Evolutionary conservation across 2,329 filamentous ascomycete species (phyloP).

Genomic region (Phoma sp.): DNA sequence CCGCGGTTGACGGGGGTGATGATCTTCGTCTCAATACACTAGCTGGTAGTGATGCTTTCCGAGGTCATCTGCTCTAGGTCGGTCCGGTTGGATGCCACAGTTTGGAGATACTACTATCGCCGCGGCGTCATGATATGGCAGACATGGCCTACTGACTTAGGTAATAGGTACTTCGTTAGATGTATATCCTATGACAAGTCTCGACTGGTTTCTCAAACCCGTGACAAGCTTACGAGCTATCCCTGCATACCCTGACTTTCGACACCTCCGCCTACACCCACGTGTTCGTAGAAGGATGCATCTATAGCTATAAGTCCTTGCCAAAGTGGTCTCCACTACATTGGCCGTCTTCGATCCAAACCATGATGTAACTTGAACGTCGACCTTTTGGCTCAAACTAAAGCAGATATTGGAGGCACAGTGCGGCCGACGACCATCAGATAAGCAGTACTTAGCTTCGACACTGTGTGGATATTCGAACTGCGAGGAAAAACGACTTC

Average conservation of each 20-base stretch:
- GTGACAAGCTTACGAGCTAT: constrained; percentile 4
- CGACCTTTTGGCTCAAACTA: neutral
- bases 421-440: neutral
- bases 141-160: neutral
- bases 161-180: neutral
- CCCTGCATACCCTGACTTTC: neutral
- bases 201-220: neutral
- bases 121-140: neutral
- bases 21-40: neutral
- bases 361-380: neutral
- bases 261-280: neutral
- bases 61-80: neutral
- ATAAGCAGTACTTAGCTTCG: too few species aligned
- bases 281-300: neutral
- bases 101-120: neutral
- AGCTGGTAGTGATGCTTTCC: neutral
- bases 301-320: neutral
- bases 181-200: neutral
- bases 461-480: neutral
- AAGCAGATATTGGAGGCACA: neutral
- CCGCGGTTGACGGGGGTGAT: neutral
- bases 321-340: neutral
- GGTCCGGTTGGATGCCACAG: neutral
- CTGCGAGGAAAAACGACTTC: neutral
- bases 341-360: neutral